Conservation (phyloP, 306 rosid species). For the Senna tora region DNA sequence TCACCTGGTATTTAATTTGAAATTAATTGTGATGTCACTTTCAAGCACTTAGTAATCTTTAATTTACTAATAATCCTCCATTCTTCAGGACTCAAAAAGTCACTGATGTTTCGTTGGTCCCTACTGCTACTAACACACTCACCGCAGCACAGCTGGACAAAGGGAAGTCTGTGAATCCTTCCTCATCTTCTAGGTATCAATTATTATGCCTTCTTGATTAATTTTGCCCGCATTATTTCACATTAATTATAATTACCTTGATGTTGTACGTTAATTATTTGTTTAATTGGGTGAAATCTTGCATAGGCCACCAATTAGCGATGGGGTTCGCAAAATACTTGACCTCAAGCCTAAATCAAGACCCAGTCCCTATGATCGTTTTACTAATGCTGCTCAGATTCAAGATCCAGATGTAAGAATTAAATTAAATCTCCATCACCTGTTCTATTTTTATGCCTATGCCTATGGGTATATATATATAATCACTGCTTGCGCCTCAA, state of each 20-base stretch:
- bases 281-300: conserved; percentile 2
- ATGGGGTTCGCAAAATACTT: conserved; percentile 8
- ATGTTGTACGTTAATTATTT: background rate
- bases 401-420: conserved; percentile 19
- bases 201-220: background rate
- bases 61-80: background rate
- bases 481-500: background rate
- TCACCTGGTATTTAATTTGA: conserved; percentile 17
- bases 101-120: background rate
- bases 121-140: background rate
- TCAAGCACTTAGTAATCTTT: background rate
- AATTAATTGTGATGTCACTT: background rate
- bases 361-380: background rate
- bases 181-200: conserved; percentile 22
- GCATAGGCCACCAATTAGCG: background rate
- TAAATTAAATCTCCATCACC: background rate
- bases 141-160: background rate
- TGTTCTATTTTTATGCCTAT: background rate
- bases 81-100: conserved; percentile 11
- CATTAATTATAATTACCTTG: background rate
- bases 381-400: background rate
- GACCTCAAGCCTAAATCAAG: background rate
- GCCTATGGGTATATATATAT: no score
- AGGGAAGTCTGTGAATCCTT: background rate
- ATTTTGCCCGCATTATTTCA: background rate